phyloP scores from a whole-genome alignment of 495 filamentous ascomycete genomes.

The Podospora pseudocomata region DNA sequence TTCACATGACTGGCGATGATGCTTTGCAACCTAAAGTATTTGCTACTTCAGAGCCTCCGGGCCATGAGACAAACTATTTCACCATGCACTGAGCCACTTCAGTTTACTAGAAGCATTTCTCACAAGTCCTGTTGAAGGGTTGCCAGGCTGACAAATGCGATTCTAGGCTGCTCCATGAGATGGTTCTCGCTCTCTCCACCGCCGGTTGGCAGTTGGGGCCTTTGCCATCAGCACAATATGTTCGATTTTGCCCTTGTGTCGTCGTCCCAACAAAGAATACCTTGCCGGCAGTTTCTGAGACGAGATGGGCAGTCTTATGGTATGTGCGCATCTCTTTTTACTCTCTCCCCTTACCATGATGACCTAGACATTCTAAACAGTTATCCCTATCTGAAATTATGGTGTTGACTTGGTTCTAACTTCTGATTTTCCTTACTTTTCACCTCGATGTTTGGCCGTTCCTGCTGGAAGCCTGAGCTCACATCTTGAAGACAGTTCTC shows the following conservation, averaged over 20 bases:
- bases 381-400: constrained; percentile 11
- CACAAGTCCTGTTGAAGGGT: neutral
- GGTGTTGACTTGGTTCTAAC: constrained; percentile 8
- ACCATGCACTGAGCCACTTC: constrained; percentile 74
- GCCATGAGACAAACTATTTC: constrained; percentile 91
- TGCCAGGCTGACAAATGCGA: neutral
- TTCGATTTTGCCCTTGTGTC: neutral
- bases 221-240: neutral
- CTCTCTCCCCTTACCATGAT: neutral
- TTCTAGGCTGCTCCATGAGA: neutral
- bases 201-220: neutral
- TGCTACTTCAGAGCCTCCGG: constrained; percentile 99
- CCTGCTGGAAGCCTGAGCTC: constrained; percentile 9
- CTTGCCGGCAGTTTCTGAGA: neutral
- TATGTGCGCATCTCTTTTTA: neutral
- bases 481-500: neutral
- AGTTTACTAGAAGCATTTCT: neutral
- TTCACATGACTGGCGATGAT: constrained; percentile 59
- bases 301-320: neutral
- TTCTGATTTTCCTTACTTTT: constrained; percentile 8
- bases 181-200: neutral
- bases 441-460: neutral
- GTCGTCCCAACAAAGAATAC: neutral
- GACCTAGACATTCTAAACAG: constrained; percentile 12
- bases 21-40: constrained; percentile 93